Percentiles rank a stretch among this genome's conserved stretches.
Conservation (phyloP, 2,329 filamentous ascomycete species). For the Pyrenochaeta sp. region DNA sequence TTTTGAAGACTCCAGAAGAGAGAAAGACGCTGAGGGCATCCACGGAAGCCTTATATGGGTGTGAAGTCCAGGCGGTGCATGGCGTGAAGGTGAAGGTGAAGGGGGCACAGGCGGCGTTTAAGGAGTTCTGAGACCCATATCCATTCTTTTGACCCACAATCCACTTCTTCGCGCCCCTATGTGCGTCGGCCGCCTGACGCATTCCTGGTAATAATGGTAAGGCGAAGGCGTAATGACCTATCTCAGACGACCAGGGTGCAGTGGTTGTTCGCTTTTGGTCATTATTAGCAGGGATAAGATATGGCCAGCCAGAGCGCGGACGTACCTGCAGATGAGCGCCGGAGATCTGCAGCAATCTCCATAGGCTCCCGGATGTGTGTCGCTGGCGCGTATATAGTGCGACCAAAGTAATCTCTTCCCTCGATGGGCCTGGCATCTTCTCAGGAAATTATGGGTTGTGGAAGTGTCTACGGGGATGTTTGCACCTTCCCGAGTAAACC, state of each 20-base stretch:
- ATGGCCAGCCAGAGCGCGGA: not conserved
- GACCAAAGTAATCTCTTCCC: not conserved
- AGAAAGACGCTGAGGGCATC: not conserved
- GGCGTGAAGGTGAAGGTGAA: not conserved
- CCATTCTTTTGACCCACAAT: conserved; percentile 20
- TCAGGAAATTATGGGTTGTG: not conserved
- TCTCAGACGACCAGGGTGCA: not conserved
- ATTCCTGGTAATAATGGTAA: not conserved
- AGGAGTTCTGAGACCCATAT: not conserved
- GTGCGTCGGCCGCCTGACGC: not conserved
- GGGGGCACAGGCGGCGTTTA: not conserved
- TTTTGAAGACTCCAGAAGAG: not conserved
- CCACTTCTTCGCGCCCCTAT: conserved; percentile 1
- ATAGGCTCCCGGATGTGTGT: not conserved
- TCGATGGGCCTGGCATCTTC: not conserved
- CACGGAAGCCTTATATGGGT: conserved; percentile 14
- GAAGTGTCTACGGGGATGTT: not conserved
- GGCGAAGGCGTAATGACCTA: not conserved
- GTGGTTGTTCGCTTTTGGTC: not conserved
- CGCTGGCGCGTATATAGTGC: not conserved
- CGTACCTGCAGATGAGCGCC: not conserved
- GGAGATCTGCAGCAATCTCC: not conserved
- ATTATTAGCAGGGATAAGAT: not conserved
- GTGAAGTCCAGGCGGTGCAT: not conserved
- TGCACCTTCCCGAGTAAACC: conserved; percentile 1